Percentiles rank a stretch among this genome's conserved stretches.
Evolutionary conservation across 176 grass and related monocot species (phyloP).

Genomic region (Dendrocalamus sinicus): DNA sequence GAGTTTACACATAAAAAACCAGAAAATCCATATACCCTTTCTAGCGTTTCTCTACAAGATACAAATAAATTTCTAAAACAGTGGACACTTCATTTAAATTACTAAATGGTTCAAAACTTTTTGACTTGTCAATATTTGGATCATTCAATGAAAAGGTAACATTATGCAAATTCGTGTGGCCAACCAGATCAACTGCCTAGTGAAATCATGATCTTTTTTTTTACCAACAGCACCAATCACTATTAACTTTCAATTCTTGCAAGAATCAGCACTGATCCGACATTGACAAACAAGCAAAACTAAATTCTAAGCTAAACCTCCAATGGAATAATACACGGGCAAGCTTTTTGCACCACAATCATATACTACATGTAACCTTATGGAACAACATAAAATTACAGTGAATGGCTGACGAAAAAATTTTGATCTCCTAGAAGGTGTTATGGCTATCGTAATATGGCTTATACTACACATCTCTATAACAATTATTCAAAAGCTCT

Average conservation of each 20-base stretch:
- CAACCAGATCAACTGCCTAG: neutral
- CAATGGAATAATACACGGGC: neutral
- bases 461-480: slow-evolving; percentile 58
- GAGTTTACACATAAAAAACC: neutral
- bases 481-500: slow-evolving; percentile 41
- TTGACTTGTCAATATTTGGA: neutral
- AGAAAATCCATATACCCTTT: neutral
- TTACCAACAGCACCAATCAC: neutral
- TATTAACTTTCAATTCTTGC: neutral
- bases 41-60: neutral
- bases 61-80: neutral
- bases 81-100: neutral
- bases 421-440: slow-evolving; percentile 32
- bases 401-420: slow-evolving; percentile 32
- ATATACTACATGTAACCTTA: slow-evolving; percentile 46
- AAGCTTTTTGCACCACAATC: slow-evolving; percentile 10
- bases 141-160: neutral
- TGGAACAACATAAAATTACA: slow-evolving; percentile 44
- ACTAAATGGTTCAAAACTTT: neutral
- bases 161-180: neutral
- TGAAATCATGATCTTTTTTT: neutral
- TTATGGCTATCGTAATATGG: slow-evolving; percentile 38
- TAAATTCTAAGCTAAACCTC: neutral
- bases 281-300: neutral
- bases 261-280: neutral